Evolutionary conservation across 208 protist species (phyloP).

Genomic region (Naegleria lovaniensis): DNA sequence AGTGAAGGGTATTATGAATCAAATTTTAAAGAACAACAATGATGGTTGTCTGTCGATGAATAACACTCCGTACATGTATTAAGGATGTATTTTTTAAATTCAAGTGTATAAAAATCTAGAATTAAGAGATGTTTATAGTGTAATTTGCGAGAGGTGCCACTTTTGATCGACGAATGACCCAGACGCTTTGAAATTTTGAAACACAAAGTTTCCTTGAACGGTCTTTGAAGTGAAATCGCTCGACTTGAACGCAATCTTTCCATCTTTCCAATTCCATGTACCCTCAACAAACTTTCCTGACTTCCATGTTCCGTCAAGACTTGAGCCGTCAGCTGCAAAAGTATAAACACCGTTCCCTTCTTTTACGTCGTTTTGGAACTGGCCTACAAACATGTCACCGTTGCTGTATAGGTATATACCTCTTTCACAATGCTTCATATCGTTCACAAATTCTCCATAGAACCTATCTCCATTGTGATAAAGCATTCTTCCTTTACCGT

Average conservation of each 20-base stretch:
- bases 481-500: background rate
- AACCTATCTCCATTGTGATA: background rate
- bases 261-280: slow-evolving; percentile 10
- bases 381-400: background rate
- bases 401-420: background rate
- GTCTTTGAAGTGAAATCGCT: background rate
- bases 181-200: background rate
- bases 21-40: background rate
- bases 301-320: background rate
- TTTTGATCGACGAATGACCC: background rate
- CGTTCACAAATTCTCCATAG: background rate
- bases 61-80: too few species aligned
- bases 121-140: background rate
- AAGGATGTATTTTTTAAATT: too few species aligned
- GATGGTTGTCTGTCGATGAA: too few species aligned
- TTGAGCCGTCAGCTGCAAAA: background rate
- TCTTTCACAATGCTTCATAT: background rate
- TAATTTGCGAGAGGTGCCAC: background rate
- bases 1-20: background rate
- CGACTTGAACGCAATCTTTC: background rate
- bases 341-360: background rate
- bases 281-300: background rate
- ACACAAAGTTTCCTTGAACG: background rate
- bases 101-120: too few species aligned
- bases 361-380: background rate